Base-by-base conservation (phyloP, 164 flowering plant species). In the Dillenia suffruticosa region DNA sequence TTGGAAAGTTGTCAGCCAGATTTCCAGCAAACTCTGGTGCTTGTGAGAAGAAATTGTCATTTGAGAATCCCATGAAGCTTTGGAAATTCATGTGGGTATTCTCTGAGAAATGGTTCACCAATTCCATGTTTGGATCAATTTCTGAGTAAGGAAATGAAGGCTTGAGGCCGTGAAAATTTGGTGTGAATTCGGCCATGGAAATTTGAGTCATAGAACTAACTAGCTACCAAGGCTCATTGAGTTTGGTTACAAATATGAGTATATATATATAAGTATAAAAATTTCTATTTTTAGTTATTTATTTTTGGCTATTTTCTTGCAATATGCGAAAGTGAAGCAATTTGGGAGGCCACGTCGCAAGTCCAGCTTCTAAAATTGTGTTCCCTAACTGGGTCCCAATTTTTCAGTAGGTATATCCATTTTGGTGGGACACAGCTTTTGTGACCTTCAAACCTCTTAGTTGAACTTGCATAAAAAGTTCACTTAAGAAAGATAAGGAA, bases 131-230 rank as follows among this genome's bases (percentile, higher is more conserved):
- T 58, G 68, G 72, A 71, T 74, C 71, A 63, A 65, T 52, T 10
- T 71, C 76, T 9, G 64, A n/a, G 50, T 63, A 68, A 44, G 77
- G 65, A 56, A 32, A 32, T 32, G 7, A 32, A 32, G 40, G 40
- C 6, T 5, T 32, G 40, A 32, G 40, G 40, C 5, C 5, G 4
- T 74, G 78, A 12, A 72, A 67, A 62, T 73, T 63, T 57, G 72
- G n/a, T 45, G 79, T 50, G 63, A 70, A 79, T 3, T 72, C 67
- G 65, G 79, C 78, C 83, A 79, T 78, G 10, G 50, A 56, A 17
- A 15, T 49, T 24, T 50, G n/a, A 56, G 49, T 49, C 22, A 5
- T 4, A 32, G 7, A 32, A 32, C 40, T 32, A 32, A 32, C 40
- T 32, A 32, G 40, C 40, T 32, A 32, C 5, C 40, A 32, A 32